Conservation (phyloP, 495 filamentous ascomycete genomes). For the Patellaria atrata region DNA sequence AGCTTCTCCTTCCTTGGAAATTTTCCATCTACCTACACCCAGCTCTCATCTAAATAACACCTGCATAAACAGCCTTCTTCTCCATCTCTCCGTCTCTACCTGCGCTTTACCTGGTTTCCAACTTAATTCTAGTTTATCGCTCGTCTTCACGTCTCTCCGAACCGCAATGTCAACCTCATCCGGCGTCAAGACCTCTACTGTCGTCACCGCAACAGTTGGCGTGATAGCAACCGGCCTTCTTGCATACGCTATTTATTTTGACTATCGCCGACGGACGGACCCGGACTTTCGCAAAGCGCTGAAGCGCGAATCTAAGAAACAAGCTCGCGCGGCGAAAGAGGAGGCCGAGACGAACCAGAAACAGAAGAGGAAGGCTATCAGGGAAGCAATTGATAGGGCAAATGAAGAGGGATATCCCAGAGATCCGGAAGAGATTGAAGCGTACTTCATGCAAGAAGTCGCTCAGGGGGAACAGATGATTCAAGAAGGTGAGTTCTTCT, state of each 20-base stretch:
- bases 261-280: slow-evolving; percentile 78
- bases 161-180: slow-evolving; percentile 18
- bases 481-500: slow-evolving; percentile 42
- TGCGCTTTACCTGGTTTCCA: too few species aligned
- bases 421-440: slow-evolving; percentile 79
- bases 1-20: too few species aligned
- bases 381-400: slow-evolving; percentile 54
- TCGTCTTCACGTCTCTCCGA: slow-evolving; percentile 12
- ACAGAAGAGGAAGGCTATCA: slow-evolving; percentile 57
- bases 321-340: slow-evolving; percentile 57
- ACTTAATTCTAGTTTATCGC: slow-evolving; percentile 10
- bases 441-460: slow-evolving; percentile 90
- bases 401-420: slow-evolving; percentile 83
- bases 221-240: slow-evolving; percentile 60
- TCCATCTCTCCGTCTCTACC: too few species aligned
- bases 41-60: too few species aligned
- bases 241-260: slow-evolving; percentile 83
- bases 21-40: too few species aligned
- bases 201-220: slow-evolving; percentile 59
- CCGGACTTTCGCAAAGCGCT: slow-evolving; percentile 73
- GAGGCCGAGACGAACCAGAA: slow-evolving; percentile 52
- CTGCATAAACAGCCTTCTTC: too few species aligned
- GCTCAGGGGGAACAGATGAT: slow-evolving; percentile 68
- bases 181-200: slow-evolving; percentile 53
- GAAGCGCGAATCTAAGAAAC: slow-evolving; percentile 65